Evolutionary conservation across 495 filamentous ascomycete species (phyloP).

Genomic region (Lophium mytilinum): DNA sequence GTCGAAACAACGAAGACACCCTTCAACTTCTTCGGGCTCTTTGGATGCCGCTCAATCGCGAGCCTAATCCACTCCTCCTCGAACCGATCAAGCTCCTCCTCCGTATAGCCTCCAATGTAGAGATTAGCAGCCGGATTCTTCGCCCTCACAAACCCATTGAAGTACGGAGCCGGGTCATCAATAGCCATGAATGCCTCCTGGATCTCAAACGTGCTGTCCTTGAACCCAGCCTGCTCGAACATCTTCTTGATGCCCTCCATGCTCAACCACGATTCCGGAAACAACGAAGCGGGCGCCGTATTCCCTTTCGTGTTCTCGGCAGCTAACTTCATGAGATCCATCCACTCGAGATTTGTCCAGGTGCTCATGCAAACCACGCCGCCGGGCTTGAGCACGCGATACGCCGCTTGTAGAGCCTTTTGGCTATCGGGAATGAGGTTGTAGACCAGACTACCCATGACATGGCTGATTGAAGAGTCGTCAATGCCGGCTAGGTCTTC

Average conservation of each 20-base stretch:
- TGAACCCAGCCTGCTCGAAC: neutral
- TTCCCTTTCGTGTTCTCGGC: neutral
- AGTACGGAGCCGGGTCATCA: neutral
- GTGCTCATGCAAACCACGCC: neutral
- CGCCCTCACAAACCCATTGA: neutral
- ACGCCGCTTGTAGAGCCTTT: neutral
- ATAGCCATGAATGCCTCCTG: neutral
- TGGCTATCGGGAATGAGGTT: neutral
- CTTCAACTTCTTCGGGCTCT: neutral
- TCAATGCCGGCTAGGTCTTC: neutral
- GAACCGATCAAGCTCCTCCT: neutral
- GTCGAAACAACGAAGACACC: neutral
- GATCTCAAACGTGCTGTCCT: neutral
- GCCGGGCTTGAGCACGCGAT: neutral
- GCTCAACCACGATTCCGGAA: neutral
- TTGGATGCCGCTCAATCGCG: neutral
- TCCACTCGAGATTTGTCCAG: neutral
- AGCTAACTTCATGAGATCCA: neutral
- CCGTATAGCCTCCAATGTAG: neutral
- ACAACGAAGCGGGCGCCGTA: neutral
- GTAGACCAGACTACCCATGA: slow-evolving; percentile 1
- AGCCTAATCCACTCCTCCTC: neutral
- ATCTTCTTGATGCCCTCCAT: neutral
- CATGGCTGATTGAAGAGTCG: neutral
- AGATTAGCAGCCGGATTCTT: neutral